Conservation (phyloP, 2,329 filamentous ascomycete genomes). For the Lachnellula arida region DNA sequence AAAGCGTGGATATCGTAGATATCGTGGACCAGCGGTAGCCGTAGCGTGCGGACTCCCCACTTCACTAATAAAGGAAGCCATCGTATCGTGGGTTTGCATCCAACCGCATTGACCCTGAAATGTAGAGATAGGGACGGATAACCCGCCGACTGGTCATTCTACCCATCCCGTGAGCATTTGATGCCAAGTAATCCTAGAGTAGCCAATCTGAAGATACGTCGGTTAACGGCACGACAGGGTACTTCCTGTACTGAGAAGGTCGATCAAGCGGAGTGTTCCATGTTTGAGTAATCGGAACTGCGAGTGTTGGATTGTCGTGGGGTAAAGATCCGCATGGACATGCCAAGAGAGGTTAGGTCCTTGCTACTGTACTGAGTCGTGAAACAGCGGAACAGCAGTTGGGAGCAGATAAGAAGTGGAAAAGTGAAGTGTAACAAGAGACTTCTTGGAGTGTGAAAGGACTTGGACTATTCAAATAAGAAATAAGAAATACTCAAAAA, state of each 20-base stretch:
- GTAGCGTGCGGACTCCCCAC: constrained; percentile 15
- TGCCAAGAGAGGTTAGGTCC: constrained; percentile 5
- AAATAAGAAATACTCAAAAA: no score
- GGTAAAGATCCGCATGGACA: constrained; percentile 16
- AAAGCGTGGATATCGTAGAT: constrained; percentile 10
- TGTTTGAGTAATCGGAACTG: constrained; percentile 6
- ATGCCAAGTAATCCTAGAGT: background rate
- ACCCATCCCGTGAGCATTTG: background rate
- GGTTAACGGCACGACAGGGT: constrained; percentile 2
- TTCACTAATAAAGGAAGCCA: constrained; percentile 16
- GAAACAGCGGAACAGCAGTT: background rate
- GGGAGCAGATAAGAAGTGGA: background rate
- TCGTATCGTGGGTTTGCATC: constrained; percentile 17
- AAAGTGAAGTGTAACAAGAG: background rate
- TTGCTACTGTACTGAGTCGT: constrained; percentile 2
- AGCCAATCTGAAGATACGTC: constrained; percentile 3
- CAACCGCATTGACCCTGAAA: constrained; percentile 16
- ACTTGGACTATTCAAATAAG: background rate
- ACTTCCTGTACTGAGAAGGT: background rate
- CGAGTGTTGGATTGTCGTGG: constrained; percentile 5
- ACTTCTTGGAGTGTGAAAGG: background rate
- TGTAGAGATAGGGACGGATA: constrained; percentile 2
- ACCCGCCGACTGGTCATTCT: constrained; percentile 3
- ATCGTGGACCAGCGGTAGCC: constrained; percentile 10
- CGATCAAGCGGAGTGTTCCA: constrained; percentile 2